Evolutionary conservation across 495 filamentous ascomycete species (phyloP), one percentile per base, ranked within the genome.

Genomic region (Lepraria neglecta): DNA sequence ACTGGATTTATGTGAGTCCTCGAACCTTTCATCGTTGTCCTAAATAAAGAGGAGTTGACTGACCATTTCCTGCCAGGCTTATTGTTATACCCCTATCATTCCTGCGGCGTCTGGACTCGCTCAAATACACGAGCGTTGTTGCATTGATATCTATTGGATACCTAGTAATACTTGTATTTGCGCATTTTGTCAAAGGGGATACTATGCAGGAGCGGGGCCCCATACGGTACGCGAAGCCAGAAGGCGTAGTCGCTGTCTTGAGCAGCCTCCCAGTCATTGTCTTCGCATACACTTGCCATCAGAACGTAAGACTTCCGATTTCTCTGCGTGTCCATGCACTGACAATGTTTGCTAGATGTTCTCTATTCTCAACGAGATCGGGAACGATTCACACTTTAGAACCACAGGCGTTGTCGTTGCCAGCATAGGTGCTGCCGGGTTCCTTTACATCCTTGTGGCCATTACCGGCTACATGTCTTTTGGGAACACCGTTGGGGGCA

Each of bases 211-310:
- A 89, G 48, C 80, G 88, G 48, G 88, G 91, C 21, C 78, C 81
- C 24, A 78, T 98, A 63, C 84, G 87, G 28, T 71, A 88, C 19
- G 76, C 94, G 62, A 76, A 81, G 56, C 95, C 90, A 85, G 86
- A 83, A 28, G 91, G 94, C 0, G 78, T 87, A 17, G 79, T 95
- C 43, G 82, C 87, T 24, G 84, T 86, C 3, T 80, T 98, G 45
- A 87, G 88, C 65, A 92, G 87, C 64, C 85, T 98, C 61, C 95
- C 94, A 0, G 89, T 98, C 46, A 90, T 97, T 60, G 90, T 98
- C 10, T 98, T 97, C 76, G 94, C 94, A 21, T 98, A 97, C 73
- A 98, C 94, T 5, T 98, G 95, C 70, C 94, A 98, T 73, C 94
- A 98, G 67, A 98, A 98, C 68, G 91, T 96, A 76, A 63, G 82